Evolutionary conservation across 441 rosid species (phyloP).

Genomic region (Gossypium davidsonii): DNA sequence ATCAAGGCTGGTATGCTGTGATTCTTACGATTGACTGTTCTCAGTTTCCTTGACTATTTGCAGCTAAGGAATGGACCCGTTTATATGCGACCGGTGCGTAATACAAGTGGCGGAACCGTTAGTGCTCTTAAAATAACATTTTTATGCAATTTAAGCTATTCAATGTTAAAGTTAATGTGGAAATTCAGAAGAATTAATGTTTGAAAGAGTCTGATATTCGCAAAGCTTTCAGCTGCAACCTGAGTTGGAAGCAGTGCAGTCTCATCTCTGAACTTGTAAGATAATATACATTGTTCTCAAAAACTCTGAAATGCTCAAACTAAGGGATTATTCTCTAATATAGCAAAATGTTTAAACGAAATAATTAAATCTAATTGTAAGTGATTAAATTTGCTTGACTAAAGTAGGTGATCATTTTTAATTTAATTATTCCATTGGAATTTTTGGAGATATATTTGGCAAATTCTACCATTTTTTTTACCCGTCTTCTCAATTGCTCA

Average conservation of each 20-base stretch:
- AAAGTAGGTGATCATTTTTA: too few relatives aligned
- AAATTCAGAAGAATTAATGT: slow-evolving; percentile 35
- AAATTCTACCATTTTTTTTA: too few relatives aligned
- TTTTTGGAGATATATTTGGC: too few relatives aligned
- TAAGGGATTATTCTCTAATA: slow-evolving; percentile 5
- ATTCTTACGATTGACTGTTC: neutral
- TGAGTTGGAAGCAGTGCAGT: slow-evolving; percentile 15
- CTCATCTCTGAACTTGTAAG: slow-evolving; percentile 23
- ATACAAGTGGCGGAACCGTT: slow-evolving; percentile 12
- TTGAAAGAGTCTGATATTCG: slow-evolving; percentile 25
- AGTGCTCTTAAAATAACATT: slow-evolving; percentile 24
- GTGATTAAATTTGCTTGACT: too few relatives aligned
- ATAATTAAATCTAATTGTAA: too few relatives aligned
- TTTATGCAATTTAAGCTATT: slow-evolving; percentile 34
- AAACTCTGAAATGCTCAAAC: slow-evolving; percentile 4
- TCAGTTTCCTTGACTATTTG: slow-evolving; percentile 19
- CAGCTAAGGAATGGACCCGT: slow-evolving; percentile 99
- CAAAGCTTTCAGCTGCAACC: slow-evolving; percentile 24
- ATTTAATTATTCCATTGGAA: too few relatives aligned
- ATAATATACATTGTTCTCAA: slow-evolving; percentile 4
- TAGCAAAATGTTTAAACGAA: too few relatives aligned
- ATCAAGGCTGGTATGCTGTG: neutral
- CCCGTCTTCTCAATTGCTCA: too few relatives aligned
- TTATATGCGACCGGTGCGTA: slow-evolving; percentile 89
- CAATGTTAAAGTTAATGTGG: slow-evolving; percentile 28